Evolutionary conservation across 2,329 filamentous ascomycete genomes (phyloP).

Genomic region (Neonectria punicea): DNA sequence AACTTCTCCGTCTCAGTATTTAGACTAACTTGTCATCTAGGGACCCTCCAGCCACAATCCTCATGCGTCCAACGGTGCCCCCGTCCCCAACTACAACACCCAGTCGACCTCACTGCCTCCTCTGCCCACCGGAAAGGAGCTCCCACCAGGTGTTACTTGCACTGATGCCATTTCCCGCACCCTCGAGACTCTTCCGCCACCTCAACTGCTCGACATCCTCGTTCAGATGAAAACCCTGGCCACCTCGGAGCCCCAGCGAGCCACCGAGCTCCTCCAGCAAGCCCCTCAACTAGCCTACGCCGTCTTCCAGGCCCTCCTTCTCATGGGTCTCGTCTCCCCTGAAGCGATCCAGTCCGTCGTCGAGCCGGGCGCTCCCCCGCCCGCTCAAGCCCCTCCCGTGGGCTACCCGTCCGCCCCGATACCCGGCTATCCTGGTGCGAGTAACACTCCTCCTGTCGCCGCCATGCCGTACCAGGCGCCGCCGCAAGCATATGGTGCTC

Average conservation of each 20-base stretch:
- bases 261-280: conserved; percentile 85
- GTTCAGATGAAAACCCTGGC: conserved; percentile 93
- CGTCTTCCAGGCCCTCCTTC: conserved; percentile 91
- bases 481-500: conserved; percentile 50
- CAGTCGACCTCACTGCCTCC: conserved; percentile 72
- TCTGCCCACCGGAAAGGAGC: conserved; percentile 84
- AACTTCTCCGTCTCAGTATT: background rate
- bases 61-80: conserved; percentile 48
- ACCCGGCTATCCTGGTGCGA: conserved; percentile 52
- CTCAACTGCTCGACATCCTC: conserved; percentile 92
- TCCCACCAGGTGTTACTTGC: conserved; percentile 83
- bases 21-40: conserved; percentile 14
- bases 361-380: conserved; percentile 63
- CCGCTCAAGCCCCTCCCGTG: conserved; percentile 42
- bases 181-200: conserved; percentile 83
- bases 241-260: conserved; percentile 82
- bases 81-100: conserved; percentile 47
- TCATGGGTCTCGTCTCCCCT: conserved; percentile 92
- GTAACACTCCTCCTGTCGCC: conserved; percentile 60
- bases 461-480: conserved; percentile 59
- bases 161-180: conserved; percentile 94
- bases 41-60: conserved; percentile 38
- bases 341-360: conserved; percentile 84
- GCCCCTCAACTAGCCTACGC: conserved; percentile 94
- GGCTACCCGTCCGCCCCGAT: conserved; percentile 51